A percentile compares a stretch with the other conserved stretches of the same genome.
Conservation (phyloP, 2,329 filamentous ascomycete species). For the Aspergillus pseudoterreus region DNA sequence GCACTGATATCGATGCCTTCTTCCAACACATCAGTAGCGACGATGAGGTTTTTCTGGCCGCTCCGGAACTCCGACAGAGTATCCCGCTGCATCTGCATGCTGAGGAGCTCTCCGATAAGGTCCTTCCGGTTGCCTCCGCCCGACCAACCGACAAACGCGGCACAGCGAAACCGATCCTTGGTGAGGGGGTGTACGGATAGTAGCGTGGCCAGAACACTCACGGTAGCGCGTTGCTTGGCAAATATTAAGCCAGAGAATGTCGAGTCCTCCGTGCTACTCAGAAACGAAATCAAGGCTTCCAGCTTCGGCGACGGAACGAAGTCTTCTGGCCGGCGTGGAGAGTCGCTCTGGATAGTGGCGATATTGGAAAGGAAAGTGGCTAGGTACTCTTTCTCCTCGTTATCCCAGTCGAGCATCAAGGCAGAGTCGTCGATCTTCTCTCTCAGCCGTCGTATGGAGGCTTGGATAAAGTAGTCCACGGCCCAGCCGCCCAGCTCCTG, state of each 20-base stretch:
- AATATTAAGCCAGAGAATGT: constrained; percentile 63
- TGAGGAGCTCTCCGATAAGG: constrained; percentile 48
- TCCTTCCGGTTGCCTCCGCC: constrained; percentile 39
- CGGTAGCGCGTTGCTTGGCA: constrained; percentile 60
- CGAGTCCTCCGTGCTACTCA: constrained; percentile 40
- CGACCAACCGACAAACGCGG: constrained; percentile 47
- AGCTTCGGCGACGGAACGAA: constrained; percentile 56
- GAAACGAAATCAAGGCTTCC: constrained; percentile 52
- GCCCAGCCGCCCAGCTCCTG: constrained; percentile 65
- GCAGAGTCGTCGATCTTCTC: constrained; percentile 21
- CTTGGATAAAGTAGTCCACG: constrained; percentile 61
- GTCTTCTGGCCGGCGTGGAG: constrained; percentile 1
- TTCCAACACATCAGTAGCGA: constrained; percentile 57
- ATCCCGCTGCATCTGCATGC: constrained; percentile 45
- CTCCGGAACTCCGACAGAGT: constrained; percentile 53
- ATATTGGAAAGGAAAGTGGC: constrained; percentile 34
- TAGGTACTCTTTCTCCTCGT: constrained; percentile 55
- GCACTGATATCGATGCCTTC: constrained; percentile 61
- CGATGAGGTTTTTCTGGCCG: constrained; percentile 54
- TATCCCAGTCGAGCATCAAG: constrained; percentile 42
- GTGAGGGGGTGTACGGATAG: constrained; percentile 51
- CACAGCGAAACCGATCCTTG: constrained; percentile 43
- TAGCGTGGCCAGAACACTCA: constrained; percentile 57
- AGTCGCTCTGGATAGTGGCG: constrained; percentile 14
- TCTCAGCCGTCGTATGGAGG: constrained; percentile 41